These are phyloP conservation scores for Thoreauomyces humboldtii DNA, from an alignment of 192 early-diverging fungal species.

Conservation along the genomic window DNA sequence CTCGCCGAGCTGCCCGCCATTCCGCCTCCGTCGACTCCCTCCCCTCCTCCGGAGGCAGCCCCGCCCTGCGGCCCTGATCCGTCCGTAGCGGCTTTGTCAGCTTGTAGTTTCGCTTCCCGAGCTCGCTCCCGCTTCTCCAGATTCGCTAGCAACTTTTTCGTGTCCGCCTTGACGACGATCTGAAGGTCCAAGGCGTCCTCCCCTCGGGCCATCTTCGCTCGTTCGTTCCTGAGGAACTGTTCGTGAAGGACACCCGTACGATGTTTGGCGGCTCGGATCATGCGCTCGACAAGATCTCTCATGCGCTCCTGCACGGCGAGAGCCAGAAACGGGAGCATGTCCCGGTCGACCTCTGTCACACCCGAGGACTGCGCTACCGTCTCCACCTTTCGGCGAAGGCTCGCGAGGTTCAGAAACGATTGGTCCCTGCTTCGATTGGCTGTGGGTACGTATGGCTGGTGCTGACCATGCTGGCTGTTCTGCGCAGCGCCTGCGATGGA, in stretches of 20 bases:
- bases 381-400: conserved; percentile 9
- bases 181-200: conserved; percentile 12
- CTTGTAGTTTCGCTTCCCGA: not conserved
- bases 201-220: conserved; percentile 7
- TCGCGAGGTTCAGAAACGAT: conserved; percentile 17
- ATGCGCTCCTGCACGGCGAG: conserved; percentile 22
- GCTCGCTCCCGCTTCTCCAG: conserved; percentile 17
- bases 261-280: conserved; percentile 19
- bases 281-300: conserved; percentile 2
- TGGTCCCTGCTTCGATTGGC: conserved; percentile 9
- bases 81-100: not conserved
- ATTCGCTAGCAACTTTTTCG: conserved; percentile 5
- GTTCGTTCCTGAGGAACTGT: conserved; percentile 10
- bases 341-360: conserved; percentile 1
- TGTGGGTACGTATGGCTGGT: not conserved
- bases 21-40: not conserved
- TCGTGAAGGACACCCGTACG: conserved; percentile 20
- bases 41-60: not conserved
- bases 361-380: not conserved
- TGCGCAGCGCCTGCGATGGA: conserved; percentile 2
- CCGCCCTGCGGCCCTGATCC: not conserved
- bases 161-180: not conserved
- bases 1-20: not conserved
- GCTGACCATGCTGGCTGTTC: not conserved
- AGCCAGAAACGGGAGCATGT: conserved; percentile 14